Conservation (phyloP, 1,139 yeast genomes). For the Lodderomyces margitis region DNA sequence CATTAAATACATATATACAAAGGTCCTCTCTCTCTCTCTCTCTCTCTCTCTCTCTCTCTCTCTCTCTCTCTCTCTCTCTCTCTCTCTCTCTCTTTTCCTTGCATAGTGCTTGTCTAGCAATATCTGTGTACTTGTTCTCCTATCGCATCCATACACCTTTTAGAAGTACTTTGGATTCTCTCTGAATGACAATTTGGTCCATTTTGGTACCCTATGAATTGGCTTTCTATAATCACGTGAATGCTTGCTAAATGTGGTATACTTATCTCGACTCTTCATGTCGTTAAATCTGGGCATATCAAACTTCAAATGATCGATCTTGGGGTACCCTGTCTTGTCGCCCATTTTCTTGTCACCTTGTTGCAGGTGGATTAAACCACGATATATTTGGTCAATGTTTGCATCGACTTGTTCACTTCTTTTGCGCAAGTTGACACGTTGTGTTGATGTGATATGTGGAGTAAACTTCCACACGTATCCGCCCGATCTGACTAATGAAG, state of each 20-base stretch:
- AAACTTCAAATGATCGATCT: slow-evolving; percentile 52
- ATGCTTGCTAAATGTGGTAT: slow-evolving; percentile 78
- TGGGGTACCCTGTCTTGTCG: slow-evolving; percentile 47
- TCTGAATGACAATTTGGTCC: slow-evolving; percentile 85
- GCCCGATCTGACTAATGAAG: slow-evolving; percentile 62
- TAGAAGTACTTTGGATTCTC: slow-evolving; percentile 77
- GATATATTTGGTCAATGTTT: slow-evolving; percentile 67
- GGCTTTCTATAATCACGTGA: slow-evolving; percentile 82
- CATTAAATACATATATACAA: slow-evolving; percentile 2
- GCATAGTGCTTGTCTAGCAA: background rate
- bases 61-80: slow-evolving; percentile 2
- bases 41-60: background rate
- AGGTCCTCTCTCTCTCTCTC: background rate
- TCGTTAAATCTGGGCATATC: slow-evolving; percentile 76
- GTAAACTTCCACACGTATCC: slow-evolving; percentile 81
- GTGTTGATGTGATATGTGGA: slow-evolving; percentile 72
- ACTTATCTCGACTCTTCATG: slow-evolving; percentile 80
- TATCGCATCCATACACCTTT: background rate
- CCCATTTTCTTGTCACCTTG: slow-evolving; percentile 21
- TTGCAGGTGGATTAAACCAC: slow-evolving; percentile 45
- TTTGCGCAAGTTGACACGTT: slow-evolving; percentile 79
- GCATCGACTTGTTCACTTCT: slow-evolving; percentile 80
- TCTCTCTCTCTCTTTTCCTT: background rate
- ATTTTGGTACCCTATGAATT: slow-evolving; percentile 80
- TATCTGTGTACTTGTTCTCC: no score